Evolutionary conservation across 305 asterid species (phyloP).

Genomic region (Fraxinus latifolia): DNA sequence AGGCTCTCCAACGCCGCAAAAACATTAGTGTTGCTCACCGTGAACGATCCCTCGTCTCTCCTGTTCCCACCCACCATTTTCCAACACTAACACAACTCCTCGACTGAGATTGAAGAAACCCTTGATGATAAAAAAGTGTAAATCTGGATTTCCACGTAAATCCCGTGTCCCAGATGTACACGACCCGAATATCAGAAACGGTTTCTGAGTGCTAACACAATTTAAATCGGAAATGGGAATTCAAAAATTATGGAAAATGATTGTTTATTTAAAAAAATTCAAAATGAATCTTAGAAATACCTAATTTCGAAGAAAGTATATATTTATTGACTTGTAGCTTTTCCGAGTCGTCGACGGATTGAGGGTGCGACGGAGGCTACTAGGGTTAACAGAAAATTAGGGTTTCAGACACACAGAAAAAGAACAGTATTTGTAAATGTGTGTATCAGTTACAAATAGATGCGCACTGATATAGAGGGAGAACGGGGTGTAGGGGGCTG

Average conservation of each 20-base stretch:
- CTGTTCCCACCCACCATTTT: conserved; percentile 60
- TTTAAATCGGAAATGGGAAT: neutral
- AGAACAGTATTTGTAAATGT: conserved; percentile 2
- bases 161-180: conserved; percentile 8
- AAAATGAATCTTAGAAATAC: neutral
- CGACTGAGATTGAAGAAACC: conserved; percentile 13
- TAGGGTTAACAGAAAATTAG: conserved; percentile 19
- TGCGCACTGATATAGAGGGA: neutral
- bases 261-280: neutral
- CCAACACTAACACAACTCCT: conserved; percentile 6
- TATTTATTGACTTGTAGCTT: neutral
- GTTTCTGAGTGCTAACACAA: conserved; percentile 1
- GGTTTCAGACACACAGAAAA: conserved; percentile 22
- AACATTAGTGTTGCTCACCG: conserved; percentile 49
- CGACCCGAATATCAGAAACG: neutral
- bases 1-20: conserved; percentile 56
- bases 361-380: conserved; percentile 10
- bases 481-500: neutral
- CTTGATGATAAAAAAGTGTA: neutral
- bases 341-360: conserved; percentile 14
- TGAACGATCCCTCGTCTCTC: conserved; percentile 52
- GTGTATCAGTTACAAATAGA: conserved; percentile 4
- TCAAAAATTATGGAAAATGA: neutral
- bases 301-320: neutral
- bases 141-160: conserved; percentile 9